Evolutionary conservation across 768 basidiomycete genomes (phyloP), one percentile per base, ranked within the genome.

Genomic region (Leccinum subgranulosum): DNA sequence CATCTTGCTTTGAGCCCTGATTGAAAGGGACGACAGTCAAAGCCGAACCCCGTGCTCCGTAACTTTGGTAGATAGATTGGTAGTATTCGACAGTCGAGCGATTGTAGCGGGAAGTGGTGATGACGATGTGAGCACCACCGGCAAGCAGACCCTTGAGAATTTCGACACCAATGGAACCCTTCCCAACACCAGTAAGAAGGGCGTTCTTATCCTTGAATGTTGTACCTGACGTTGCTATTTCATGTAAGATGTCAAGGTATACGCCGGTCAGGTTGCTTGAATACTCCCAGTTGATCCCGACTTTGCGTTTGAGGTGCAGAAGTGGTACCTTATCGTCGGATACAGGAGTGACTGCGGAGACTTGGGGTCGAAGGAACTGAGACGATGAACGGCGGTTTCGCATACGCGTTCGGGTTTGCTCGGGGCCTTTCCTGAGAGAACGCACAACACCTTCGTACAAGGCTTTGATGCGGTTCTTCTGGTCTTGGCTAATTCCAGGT

Each of bases 171-270:
- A 99, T 99, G 4, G 94, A 97, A 12, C 94, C 96, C 69, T 94
- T 96, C 51, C 97, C 97, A 53, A 98, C 97, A 68, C 97, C 97
- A 33, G 97, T 99, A 29, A 98, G 81, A 17, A 99, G 83, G 3
- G 97, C 97, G 67, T 98, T 98, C 83, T 98, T 99, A 79, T 95
- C 96, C 74, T 96, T 91, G 83, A 98, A 99, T 1, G 94, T 95
- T 1, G 95, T 98, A 12, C 97, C 97, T 5, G 96, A 94, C 0
- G 97, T 98, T 6, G 97, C 97, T 65, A 99, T 98, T 75, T 99
- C 97, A 69, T 95, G 92, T 33, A 99, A 80, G 64, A 99, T 89
- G 68, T 99, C 97, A 62, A 99, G 84, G 74, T 99, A 98, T 23
- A 92, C 90, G 54, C 92, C 84, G 10, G 96, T 98, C 54, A 99